Percentiles rank a stretch among this genome's conserved stretches.
Conservation (phyloP, 2,329 filamentous ascomycete species). For the Lachnellula cervina region DNA sequence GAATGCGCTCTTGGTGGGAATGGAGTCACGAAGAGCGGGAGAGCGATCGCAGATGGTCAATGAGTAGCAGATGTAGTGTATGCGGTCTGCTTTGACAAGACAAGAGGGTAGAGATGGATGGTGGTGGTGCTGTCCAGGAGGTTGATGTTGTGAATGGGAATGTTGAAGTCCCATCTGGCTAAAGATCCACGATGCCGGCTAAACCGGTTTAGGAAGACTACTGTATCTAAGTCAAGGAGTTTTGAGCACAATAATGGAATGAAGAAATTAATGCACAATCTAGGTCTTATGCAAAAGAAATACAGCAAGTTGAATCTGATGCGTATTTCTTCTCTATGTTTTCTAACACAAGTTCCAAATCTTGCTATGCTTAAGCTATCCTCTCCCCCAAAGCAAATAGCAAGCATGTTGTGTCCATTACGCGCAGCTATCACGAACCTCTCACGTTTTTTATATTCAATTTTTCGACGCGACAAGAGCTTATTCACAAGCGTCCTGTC, state of each 20-base stretch:
- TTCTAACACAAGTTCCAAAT: not conserved
- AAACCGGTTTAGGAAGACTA: too few relatives aligned
- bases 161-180: not conserved
- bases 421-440: not conserved
- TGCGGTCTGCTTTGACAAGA: not conserved
- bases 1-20: constrained; percentile 10
- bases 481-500: not conserved
- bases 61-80: not conserved
- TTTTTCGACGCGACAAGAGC: not conserved
- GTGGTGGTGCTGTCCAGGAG: not conserved
- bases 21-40: constrained; percentile 1
- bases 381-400: not conserved
- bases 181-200: not conserved
- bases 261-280: too few relatives aligned
- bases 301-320: too few relatives aligned
- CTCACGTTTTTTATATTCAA: not conserved
- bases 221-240: too few relatives aligned
- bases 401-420: not conserved
- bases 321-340: too few relatives aligned
- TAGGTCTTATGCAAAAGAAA: too few relatives aligned
- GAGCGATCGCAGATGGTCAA: constrained; percentile 7
- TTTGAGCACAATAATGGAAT: too few relatives aligned
- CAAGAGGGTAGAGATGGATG: not conserved
- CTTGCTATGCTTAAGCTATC: not conserved
- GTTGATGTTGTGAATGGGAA: constrained; percentile 2